These are phyloP conservation scores for Fragaria nilgerrensis DNA, from an alignment of 306 rosid genomes.

Conservation along the genomic window DNA sequence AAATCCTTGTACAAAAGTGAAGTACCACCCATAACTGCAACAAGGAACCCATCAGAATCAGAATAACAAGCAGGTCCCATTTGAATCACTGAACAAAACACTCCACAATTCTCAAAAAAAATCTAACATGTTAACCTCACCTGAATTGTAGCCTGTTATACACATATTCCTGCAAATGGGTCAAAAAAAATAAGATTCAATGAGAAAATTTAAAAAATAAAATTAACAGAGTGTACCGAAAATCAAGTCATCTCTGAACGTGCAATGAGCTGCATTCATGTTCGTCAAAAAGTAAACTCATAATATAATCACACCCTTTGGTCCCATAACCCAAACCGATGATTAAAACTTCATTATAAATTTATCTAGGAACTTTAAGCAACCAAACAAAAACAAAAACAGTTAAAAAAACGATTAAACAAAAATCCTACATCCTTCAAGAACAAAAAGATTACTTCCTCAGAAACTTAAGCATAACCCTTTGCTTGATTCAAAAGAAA, in stretches of 20 bases:
- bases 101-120: background rate
- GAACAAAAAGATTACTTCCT: background rate
- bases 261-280: background rate
- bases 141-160: slow-evolving; percentile 94
- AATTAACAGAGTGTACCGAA: background rate
- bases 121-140: slow-evolving; percentile 34
- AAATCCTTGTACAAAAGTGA: slow-evolving; percentile 95
- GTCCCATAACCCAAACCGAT: slow-evolving; percentile 26
- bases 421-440: background rate
- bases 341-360: slow-evolving; percentile 1
- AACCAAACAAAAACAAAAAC: slow-evolving; percentile 19
- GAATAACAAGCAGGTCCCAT: background rate
- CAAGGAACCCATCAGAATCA: slow-evolving; percentile 19
- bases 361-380: background rate
- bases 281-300: background rate
- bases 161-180: slow-evolving; percentile 82
- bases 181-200: slow-evolving; percentile 17
- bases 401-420: background rate
- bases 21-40: slow-evolving; percentile 98
- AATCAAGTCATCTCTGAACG: slow-evolving; percentile 18
- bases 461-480: background rate
- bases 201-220: background rate
- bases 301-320: background rate
- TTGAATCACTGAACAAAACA: slow-evolving; percentile 19
- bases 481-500: slow-evolving; percentile 14